Base-by-base conservation (phyloP, 805 yeast species). In the Isabelozyma heimii region DNA sequence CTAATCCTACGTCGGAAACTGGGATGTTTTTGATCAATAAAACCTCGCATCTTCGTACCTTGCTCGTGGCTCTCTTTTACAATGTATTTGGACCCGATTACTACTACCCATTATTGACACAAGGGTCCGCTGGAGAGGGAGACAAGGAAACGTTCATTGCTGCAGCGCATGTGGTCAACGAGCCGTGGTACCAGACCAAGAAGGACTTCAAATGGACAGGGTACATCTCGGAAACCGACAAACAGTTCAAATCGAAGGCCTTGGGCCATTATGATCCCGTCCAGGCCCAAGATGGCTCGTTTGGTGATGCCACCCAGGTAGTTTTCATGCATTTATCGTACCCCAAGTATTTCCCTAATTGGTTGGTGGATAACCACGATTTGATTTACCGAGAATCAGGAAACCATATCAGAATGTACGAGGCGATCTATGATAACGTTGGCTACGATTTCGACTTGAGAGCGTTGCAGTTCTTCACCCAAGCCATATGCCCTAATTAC, bases 81-180 rank as follows among this genome's bases (percentile, higher is more conserved):
- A 86, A 87, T 55, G 65, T 82, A 1, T 69, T 58, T 62, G 91
- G 92, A 0, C 90, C 90, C 0, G 64, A 72, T 8, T 82, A 77
- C 66, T 87, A 81, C 62, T 87, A 86, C 57, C 85, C 84, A 9
- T 64, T 87, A 49, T 72, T 87, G 53, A 79, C 89, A 0, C 91
- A 85, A 59, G 89, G 89, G 4, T 73, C 82, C 24, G 83, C 89
- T 1, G 92, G 92, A 26, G 87, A 86, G 69, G 91, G 92, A 45
- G 92, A 87, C 59, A 87, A 87, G 60, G 92, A 87, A 59, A 85
- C 92, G 0, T 85, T 84, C 55, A 77, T 82, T 38, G 81, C 86
- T 8, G 91, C 89, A 1, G 88, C 91, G 3, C 73, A 76, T 47
- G 83, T 69, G 1, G 58, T 80, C 58, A 54, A 63, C 0, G 65